A percentile compares a stretch with the other conserved stretches of the same genome.
Conservation (phyloP, 768 basidiomycete genomes). For the Tylopilus rubrobrunneus region DNA sequence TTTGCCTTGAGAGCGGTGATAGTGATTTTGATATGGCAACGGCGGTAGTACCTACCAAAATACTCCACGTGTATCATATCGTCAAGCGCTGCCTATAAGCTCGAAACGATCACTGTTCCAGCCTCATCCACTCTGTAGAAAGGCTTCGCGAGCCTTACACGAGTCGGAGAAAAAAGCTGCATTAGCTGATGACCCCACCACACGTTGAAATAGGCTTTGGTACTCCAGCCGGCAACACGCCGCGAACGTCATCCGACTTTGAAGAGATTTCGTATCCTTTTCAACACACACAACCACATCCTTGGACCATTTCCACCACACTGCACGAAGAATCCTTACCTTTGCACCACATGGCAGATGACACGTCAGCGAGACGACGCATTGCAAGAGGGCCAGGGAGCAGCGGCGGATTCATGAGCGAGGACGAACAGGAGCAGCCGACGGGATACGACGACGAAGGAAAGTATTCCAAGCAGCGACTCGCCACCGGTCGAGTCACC, state of each 20-base stretch:
- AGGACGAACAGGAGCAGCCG: conserved; percentile 25
- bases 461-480: conserved; percentile 53
- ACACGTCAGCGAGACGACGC: conserved; percentile 45
- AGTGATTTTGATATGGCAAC: neutral
- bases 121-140: neutral
- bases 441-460: conserved; percentile 54
- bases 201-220: conserved; percentile 73
- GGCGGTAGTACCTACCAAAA: neutral
- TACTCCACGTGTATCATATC: conserved; percentile 9
- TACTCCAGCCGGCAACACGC: conserved; percentile 45
- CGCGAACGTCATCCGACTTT: conserved; percentile 61
- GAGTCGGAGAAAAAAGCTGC: conserved; percentile 7
- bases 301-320: conserved; percentile 24
- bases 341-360: conserved; percentile 50
- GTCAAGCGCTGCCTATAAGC: neutral
- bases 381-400: conserved; percentile 36
- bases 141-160: conserved; percentile 5
- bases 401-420: conserved; percentile 28
- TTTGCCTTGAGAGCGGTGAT: neutral
- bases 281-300: conserved; percentile 25
- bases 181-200: conserved; percentile 53
- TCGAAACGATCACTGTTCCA: neutral
- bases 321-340: conserved; percentile 43
- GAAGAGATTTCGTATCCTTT: conserved; percentile 65
- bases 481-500: conserved; percentile 38